Evolutionary conservation across 2,329 filamentous ascomycete genomes (phyloP), one percentile per base, ranked within the genome.

Genomic region (Colletotrichum camelliae): DNA sequence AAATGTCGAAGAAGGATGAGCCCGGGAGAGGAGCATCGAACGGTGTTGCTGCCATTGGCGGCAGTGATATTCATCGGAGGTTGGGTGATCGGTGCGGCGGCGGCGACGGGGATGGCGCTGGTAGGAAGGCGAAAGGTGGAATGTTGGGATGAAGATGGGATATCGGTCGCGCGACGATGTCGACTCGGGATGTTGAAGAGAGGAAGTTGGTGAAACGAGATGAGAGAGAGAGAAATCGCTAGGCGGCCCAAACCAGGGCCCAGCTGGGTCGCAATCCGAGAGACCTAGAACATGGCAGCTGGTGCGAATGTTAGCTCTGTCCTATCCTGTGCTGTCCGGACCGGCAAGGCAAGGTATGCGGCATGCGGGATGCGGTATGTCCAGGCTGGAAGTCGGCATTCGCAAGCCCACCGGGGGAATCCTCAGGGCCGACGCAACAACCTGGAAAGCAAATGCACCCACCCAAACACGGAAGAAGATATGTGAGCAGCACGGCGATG

Each of bases 1-100:
- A 90, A 67, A 91, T 90, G 78, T 91, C 87, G 84, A 91, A 91
- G 77, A 89, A 87, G 74, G 87, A 86, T 77, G 82, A 83, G 79
- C 84, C 84, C 79, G 85, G 81, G 43, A 86, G 83, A 76, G 85
- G 82, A 77, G 85, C 81, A 70, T 89, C 87, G 82, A 88, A 88
- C 66, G 87, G 85, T 84, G 86, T 84, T 80, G 86, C 85, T 82
- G 88, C 90, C 89, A 92, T 91, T 87, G 87, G 82, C 81, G 80
- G 79, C 79, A 80, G 79, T 71, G 72, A 78, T 74, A 66, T 79
- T 79, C 82, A 84, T 85, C 77, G 82, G 70, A 74, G 48, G 81
- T 81, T 80, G 67, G 79, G 73, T 79, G 76, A 52, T 69, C 73
- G 69, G 62, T 71, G 76, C 58, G 67, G 43, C 77, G 67, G 48